Conservation (phyloP, 2,329 filamentous ascomycete species). For the Harringtonia aguacate region DNA sequence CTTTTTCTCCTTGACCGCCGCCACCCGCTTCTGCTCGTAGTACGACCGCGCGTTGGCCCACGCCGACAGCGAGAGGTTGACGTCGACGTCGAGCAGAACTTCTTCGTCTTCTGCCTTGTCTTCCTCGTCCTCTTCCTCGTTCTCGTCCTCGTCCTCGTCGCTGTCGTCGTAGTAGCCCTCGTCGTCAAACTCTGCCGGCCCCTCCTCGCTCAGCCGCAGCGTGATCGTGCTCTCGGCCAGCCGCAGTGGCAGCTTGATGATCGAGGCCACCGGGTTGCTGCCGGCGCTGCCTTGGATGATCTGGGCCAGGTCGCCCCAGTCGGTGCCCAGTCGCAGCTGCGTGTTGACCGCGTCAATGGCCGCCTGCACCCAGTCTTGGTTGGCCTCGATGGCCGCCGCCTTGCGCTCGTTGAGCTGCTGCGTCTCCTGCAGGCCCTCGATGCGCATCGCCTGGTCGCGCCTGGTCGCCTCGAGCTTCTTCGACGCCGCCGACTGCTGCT, state of each 20-base stretch:
- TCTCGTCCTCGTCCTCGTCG: constrained; percentile 55
- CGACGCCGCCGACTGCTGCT: constrained; percentile 72
- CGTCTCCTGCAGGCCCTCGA: constrained; percentile 71
- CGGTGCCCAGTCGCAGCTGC: constrained; percentile 88
- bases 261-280: constrained; percentile 73
- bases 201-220: constrained; percentile 62
- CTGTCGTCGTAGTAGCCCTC: constrained; percentile 33
- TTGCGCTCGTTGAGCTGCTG: constrained; percentile 80
- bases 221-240: constrained; percentile 85
- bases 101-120: constrained; percentile 25
- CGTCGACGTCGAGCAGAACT: constrained; percentile 63
- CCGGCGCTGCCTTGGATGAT: constrained; percentile 81
- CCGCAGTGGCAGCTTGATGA: constrained; percentile 80
- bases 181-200: constrained; percentile 43
- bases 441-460: constrained; percentile 71
- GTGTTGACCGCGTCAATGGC: constrained; percentile 88
- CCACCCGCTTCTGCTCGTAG: constrained; percentile 78
- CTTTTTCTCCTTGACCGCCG: constrained; percentile 78
- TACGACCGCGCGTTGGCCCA: constrained; percentile 89
- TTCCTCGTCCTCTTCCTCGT: constrained; percentile 40
- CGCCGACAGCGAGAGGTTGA: constrained; percentile 70
- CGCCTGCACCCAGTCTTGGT: constrained; percentile 83
- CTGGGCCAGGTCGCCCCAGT: constrained; percentile 86
- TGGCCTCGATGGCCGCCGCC: constrained; percentile 82
- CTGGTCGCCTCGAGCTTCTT: constrained; percentile 77